These are phyloP conservation scores for Fusarium graminum DNA, from an alignment of 2,329 filamentous ascomycete species.

Conservation along the genomic window DNA sequence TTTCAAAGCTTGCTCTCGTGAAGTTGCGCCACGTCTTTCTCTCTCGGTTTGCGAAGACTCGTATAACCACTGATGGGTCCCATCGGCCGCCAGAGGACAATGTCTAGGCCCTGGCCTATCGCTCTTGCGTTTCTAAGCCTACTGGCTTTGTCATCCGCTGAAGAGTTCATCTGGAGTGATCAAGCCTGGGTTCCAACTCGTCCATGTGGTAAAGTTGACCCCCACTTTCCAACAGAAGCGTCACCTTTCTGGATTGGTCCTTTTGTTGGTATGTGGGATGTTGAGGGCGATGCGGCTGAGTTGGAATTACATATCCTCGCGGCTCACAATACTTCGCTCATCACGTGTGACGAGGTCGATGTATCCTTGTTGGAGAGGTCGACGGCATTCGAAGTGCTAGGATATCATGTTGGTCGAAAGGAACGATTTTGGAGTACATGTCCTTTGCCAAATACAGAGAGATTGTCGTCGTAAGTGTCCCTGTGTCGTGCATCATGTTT, in stretches of 20 bases:
- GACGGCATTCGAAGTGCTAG: background rate
- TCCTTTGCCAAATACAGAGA: background rate
- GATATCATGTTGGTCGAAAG: background rate
- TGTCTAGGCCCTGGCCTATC: background rate
- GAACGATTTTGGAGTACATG: background rate
- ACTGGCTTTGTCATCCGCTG: background rate
- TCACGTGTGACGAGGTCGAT: background rate
- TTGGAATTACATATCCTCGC: background rate
- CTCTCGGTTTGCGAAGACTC: background rate
- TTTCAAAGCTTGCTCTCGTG: background rate
- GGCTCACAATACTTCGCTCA: background rate
- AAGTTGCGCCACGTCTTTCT: background rate
- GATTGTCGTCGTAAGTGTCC: background rate
- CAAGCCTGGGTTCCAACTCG: slow-evolving; percentile 7
- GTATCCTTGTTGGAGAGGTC: background rate
- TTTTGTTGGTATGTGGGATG: background rate
- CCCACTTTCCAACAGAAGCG: background rate
- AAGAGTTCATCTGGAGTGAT: background rate
- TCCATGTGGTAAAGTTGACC: background rate
- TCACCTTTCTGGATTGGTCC: background rate
- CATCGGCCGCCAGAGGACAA: background rate
- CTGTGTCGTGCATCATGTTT: accelerated
- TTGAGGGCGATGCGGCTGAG: background rate
- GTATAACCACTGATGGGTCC: background rate
- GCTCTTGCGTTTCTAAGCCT: background rate